Conservation (phyloP, 768 basidiomycete species). For the Mycena pura region DNA sequence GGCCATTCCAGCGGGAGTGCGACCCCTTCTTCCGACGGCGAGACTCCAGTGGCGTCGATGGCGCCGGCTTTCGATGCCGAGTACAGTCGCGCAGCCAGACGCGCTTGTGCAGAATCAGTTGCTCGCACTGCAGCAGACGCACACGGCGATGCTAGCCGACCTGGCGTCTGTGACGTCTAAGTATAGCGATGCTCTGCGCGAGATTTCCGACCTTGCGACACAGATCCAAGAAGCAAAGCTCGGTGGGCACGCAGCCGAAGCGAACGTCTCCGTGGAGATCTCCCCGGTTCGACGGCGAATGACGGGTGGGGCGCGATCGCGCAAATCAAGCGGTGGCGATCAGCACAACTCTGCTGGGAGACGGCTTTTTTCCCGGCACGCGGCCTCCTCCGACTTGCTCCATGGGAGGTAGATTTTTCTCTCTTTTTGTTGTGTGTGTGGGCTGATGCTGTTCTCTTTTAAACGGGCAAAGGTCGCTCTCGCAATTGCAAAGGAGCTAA, state of each 20-base stretch:
- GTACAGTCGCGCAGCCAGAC: conserved; percentile 19
- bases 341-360: conserved; percentile 59
- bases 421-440: conserved; percentile 15
- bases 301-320: conserved; percentile 50
- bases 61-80: no score
- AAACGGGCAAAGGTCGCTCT: conserved; percentile 71
- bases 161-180: conserved; percentile 79
- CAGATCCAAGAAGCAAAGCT: conserved; percentile 90
- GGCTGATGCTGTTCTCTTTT: conserved; percentile 25
- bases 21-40: conserved; percentile 8
- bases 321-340: conserved; percentile 54
- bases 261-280: conserved; percentile 44
- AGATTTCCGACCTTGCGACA: conserved; percentile 92
- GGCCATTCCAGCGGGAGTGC: conserved; percentile 35
- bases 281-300: conserved; percentile 59
- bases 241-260: conserved; percentile 50
- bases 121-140: conserved; percentile 78
- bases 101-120: conserved; percentile 62
- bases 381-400: conserved; percentile 86
- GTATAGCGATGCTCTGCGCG: conserved; percentile 87
- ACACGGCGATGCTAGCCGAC: conserved; percentile 80
- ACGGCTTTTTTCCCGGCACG: conserved; percentile 87
- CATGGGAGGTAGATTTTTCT: conserved; percentile 71
- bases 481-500: conserved; percentile 95
- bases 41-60: conserved; percentile 20